A percentile compares a stretch with the other conserved stretches of the same genome.
Evolutionary conservation across 2,329 filamentous ascomycete genomes (phyloP).

Genomic region (Pseudocercospora pini-densiflorae): DNA sequence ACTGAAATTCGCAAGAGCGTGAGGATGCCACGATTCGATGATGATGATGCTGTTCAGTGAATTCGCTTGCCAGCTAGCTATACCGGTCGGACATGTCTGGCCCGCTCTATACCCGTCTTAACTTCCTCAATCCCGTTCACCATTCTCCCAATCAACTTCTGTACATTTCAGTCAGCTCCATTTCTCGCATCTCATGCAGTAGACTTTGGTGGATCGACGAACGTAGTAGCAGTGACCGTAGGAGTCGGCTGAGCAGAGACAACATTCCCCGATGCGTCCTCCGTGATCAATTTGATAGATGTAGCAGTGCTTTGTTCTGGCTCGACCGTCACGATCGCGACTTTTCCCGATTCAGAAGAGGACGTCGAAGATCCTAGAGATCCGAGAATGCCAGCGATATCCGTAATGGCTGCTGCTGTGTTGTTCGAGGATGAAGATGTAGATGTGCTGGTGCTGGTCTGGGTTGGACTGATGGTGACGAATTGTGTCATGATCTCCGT

Average conservation of each 20-base stretch:
- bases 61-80: no score
- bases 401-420: constrained; percentile 20
- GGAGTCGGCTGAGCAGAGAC: constrained; percentile 8
- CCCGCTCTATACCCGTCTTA: no score
- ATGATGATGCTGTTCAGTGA: no score
- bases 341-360: constrained; percentile 11
- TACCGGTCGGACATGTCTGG: no score
- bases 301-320: constrained; percentile 28
- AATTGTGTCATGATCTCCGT: constrained; percentile 9
- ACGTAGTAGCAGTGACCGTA: constrained; percentile 17
- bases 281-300: constrained; percentile 28
- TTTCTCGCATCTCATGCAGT: not conserved
- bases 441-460: constrained; percentile 5
- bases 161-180: not conserved
- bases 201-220: constrained; percentile 15
- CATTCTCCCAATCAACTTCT: not conserved
- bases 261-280: constrained; percentile 20
- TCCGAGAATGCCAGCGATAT: constrained; percentile 27
- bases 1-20: no score
- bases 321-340: constrained; percentile 20
- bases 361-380: constrained; percentile 7
- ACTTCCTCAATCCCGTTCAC: no score
- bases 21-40: no score
- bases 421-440: constrained; percentile 12
- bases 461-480: constrained; percentile 12